A percentile compares a stretch with the other conserved stretches of the same genome.
Evolutionary conservation across 805 yeast species (phyloP).

Genomic region (Metschnikowia shivogae): DNA sequence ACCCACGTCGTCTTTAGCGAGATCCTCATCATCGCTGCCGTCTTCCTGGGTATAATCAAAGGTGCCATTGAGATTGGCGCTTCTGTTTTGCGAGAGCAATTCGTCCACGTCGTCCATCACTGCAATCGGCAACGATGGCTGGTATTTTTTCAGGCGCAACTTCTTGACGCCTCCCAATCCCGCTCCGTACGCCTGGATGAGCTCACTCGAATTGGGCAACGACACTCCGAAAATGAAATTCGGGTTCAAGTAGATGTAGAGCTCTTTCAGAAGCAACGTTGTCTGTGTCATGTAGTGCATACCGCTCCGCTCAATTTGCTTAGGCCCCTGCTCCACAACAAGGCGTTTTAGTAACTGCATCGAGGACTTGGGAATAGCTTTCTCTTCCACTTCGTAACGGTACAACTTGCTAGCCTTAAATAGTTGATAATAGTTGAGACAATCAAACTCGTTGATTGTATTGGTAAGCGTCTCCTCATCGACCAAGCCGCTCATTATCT

Average conservation of each 20-base stretch:
- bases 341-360: slow-evolving; percentile 29
- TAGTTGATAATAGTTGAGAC: slow-evolving; percentile 65
- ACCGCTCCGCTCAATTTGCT: slow-evolving; percentile 24
- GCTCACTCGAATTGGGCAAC: slow-evolving; percentile 70
- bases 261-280: slow-evolving; percentile 37
- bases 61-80: slow-evolving; percentile 28
- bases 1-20: slow-evolving; percentile 5
- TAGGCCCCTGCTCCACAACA: slow-evolving; percentile 35
- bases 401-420: slow-evolving; percentile 69
- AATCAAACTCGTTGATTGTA: slow-evolving; percentile 49
- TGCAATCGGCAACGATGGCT: slow-evolving; percentile 69
- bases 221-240: slow-evolving; percentile 52
- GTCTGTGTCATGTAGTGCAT: slow-evolving; percentile 40
- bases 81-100: slow-evolving; percentile 34
- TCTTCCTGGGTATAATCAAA: slow-evolving; percentile 25
- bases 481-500: slow-evolving; percentile 69
- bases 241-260: slow-evolving; percentile 48
- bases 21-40: slow-evolving; percentile 24
- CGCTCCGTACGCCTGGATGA: slow-evolving; percentile 72
- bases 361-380: slow-evolving; percentile 47
- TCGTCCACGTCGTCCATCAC: slow-evolving; percentile 71
- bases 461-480: slow-evolving; percentile 59
- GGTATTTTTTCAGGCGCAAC: slow-evolving; percentile 51
- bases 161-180: slow-evolving; percentile 61
- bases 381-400: slow-evolving; percentile 80